Base-by-base conservation (phyloP, 2,329 filamentous ascomycete genomes). In the Trichoderma koningii region DNA sequence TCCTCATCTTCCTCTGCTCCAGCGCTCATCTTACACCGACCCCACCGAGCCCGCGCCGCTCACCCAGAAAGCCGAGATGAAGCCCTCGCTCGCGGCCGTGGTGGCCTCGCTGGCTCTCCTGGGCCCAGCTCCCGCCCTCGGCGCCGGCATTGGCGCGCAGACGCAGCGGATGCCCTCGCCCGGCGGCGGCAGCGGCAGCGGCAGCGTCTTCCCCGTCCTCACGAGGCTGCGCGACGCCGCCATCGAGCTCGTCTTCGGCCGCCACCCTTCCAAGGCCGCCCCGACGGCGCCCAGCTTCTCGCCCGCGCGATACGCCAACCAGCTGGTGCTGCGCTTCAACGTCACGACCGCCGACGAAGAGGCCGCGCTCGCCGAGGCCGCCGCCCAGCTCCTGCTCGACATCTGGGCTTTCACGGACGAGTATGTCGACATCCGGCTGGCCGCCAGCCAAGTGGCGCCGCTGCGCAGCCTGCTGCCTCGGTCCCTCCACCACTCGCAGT, bases 261-360 rank as follows among this genome's bases (percentile, higher is more conserved):
- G 76, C 7, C 78, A 79, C 69, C 76, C 76, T 2, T 73, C 71
- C 38, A 76, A 76, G 60, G 66, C 70, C 48, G 63, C 63, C 28
- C 56, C 67, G 34, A 64, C 66, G 34, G 41, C 71, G 63, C 67
- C 72, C 68, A 74, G 69, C 65, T 75, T 71, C 53, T 68, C 79
- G 30, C 75, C 79, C 30, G 78, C 73, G 30, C 79, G 79, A 68
- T 97, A 97, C 75, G 86, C 87, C 67, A 86, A 89, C 68, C 89
- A 97, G 76, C 83, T 97, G n/a, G 92, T 99, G 17, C 80, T 98
- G 68, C 88, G 95, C 45, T 97, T 98, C 82, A 92, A 90, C 72
- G 80, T 97, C 63, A 88, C 84, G 67, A 87, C 85, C 28, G 76
- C 82, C 3, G 83, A 87, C 21, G 91, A 96, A 73, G 88, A 91